Conservation (phyloP, 2,329 filamentous ascomycete genomes). For the Beauveria australis region DNA sequence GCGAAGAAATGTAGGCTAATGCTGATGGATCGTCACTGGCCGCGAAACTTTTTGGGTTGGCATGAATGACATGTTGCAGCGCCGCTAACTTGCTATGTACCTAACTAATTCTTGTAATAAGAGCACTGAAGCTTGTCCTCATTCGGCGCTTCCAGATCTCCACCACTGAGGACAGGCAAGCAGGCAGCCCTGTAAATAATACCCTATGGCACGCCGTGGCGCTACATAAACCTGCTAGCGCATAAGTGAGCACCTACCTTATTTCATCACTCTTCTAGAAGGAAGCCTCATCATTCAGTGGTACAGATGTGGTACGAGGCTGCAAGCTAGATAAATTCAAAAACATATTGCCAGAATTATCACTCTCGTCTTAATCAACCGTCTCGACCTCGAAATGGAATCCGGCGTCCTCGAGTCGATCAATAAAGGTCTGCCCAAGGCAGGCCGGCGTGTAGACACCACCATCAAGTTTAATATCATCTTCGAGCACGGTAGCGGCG, state of each 20-base stretch:
- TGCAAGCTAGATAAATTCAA: not conserved
- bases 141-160: conserved; percentile 1
- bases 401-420: conserved; percentile 52
- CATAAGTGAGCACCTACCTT: not conserved
- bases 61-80: conserved; percentile 1
- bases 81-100: not conserved
- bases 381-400: conserved; percentile 52
- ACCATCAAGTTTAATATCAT: conserved; percentile 51
- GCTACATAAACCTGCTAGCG: not conserved
- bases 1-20: not conserved
- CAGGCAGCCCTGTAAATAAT: not conserved
- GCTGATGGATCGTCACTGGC: conserved; percentile 7
- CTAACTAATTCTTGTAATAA: not conserved
- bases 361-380: not conserved
- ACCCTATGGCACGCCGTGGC: not conserved
- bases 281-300: not conserved
- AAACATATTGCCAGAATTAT: not conserved
- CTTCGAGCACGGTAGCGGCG: conserved; percentile 56
- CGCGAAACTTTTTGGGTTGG: not conserved
- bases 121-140: not conserved
- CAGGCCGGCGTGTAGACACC: conserved; percentile 66
- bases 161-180: not conserved
- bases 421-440: conserved; percentile 58
- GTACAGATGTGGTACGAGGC: not conserved
- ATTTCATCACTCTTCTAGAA: not conserved